Evolutionary conservation across 495 filamentous ascomycete genomes (phyloP).

Genomic region (Ascobolus immersus): DNA sequence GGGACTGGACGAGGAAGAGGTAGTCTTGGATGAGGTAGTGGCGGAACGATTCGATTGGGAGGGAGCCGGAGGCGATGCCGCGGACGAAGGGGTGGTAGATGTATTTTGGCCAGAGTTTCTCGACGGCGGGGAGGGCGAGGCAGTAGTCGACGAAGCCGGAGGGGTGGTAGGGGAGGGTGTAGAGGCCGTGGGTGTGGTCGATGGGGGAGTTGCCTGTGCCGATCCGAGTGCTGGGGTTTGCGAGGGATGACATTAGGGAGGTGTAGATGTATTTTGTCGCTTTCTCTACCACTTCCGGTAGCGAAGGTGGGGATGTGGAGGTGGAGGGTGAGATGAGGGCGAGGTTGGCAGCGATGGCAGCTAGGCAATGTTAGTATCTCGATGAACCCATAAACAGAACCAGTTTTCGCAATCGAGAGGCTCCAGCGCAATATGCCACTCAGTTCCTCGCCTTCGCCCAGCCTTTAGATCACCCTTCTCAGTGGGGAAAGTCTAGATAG

Average conservation of each 20-base stretch:
- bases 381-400: too few relatives aligned
- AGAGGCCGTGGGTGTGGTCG: constrained; percentile 77
- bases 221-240: neutral
- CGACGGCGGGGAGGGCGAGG: constrained; percentile 48
- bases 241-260: too few relatives aligned
- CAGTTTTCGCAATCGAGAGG: too few relatives aligned
- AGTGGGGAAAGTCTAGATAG: too few relatives aligned
- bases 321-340: too few relatives aligned
- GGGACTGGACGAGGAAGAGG: constrained; percentile 68
- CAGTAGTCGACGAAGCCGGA: constrained; percentile 68
- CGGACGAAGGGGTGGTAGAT: constrained; percentile 58
- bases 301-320: neutral
- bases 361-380: too few relatives aligned
- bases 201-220: constrained; percentile 27
- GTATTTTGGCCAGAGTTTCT: constrained; percentile 40
- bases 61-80: constrained; percentile 44
- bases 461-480: too few relatives aligned
- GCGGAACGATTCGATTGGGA: constrained; percentile 51
- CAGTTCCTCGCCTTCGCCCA: too few relatives aligned
- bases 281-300: too few relatives aligned
- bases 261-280: too few relatives aligned
- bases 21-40: constrained; percentile 77
- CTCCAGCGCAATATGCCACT: too few relatives aligned
- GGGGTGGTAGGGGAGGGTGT: constrained; percentile 58
- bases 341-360: too few relatives aligned